Conservation (phyloP, 2,329 filamentous ascomycete species). For the Geosmithia morbida region DNA sequence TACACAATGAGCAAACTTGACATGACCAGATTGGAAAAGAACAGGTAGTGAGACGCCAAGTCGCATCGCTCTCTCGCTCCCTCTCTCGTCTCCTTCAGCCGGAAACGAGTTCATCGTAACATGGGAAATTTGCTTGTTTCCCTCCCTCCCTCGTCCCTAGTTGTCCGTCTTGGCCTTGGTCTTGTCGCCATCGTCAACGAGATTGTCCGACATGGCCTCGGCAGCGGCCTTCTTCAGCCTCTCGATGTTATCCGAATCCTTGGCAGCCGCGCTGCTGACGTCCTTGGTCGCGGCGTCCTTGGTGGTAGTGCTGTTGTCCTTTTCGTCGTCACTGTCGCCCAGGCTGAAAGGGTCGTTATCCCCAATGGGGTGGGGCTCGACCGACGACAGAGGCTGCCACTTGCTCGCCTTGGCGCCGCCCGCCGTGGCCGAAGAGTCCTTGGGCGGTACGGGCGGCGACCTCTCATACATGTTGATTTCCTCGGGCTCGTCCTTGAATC, state of each 20-base stretch:
- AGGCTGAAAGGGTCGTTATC: slow-evolving; percentile 96
- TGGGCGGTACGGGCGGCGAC: slow-evolving; percentile 39
- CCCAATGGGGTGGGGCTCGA: slow-evolving; percentile 66
- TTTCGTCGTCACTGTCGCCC: slow-evolving; percentile 91
- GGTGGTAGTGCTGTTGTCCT: slow-evolving; percentile 34
- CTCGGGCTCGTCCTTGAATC: slow-evolving; percentile 46
- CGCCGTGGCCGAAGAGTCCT: slow-evolving; percentile 23
- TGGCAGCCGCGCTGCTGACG: slow-evolving; percentile 7
- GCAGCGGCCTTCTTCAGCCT: slow-evolving; percentile 51
- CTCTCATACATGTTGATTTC: slow-evolving; percentile 67
- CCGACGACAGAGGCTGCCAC: slow-evolving; percentile 84
- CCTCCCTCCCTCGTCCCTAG: not conserved
- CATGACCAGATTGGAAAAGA: too few species aligned
- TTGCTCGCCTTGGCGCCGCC: slow-evolving; percentile 60
- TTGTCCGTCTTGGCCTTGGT: slow-evolving; percentile 13
- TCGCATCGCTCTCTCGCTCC: too few species aligned
- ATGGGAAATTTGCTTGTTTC: too few species aligned
- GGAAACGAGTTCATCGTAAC: too few species aligned
- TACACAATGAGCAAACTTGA: too few species aligned
- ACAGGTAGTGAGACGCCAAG: too few species aligned
- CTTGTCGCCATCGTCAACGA: slow-evolving; percentile 26
- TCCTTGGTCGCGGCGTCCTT: slow-evolving; percentile 32
- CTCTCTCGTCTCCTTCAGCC: too few species aligned
- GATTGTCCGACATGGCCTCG: slow-evolving; percentile 42
- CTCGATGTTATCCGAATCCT: slow-evolving; percentile 42